These are phyloP conservation scores for Candida vartiovaarae DNA, from an alignment of 805 yeast species.

Conservation along the genomic window DNA sequence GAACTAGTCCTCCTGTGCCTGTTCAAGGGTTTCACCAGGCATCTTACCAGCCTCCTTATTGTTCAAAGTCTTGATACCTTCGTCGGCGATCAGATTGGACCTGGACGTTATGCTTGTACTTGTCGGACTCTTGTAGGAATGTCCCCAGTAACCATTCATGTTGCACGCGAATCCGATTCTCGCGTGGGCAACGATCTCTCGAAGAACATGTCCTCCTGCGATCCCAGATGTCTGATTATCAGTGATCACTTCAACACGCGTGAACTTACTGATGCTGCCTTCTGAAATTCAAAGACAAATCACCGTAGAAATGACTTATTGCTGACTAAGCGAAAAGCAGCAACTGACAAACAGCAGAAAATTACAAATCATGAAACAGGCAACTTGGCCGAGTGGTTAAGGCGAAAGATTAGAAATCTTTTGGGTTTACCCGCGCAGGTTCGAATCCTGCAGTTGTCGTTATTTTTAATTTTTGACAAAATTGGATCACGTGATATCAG, in stretches of 20 bases:
- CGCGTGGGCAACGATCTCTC: too few species aligned
- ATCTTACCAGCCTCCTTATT: conserved; percentile 59
- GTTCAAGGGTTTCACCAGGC: conserved; percentile 77
- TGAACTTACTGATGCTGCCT: too few species aligned
- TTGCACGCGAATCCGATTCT: conserved; percentile 20
- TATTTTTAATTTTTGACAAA: conserved; percentile 2
- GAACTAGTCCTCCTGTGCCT: conserved; percentile 73
- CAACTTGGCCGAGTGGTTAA: conserved; percentile 60
- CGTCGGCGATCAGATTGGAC: conserved; percentile 64
- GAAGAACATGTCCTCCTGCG: too few species aligned
- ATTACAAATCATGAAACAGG: conserved; percentile 14
- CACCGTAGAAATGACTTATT: too few species aligned
- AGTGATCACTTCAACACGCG: too few species aligned
- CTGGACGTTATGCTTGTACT: conserved; percentile 71
- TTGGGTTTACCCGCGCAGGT: conserved; percentile 59
- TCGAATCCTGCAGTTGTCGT: conserved; percentile 73
- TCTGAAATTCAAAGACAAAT: too few species aligned
- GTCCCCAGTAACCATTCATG: conserved; percentile 84
- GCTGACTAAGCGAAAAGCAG: too few species aligned
- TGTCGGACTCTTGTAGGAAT: conserved; percentile 73
- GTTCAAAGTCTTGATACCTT: conserved; percentile 42
- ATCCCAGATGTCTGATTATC: too few species aligned
- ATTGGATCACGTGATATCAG: background rate
- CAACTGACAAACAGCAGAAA: too few species aligned
- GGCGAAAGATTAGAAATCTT: conserved; percentile 58